Conservation (phyloP, 768 basidiomycete genomes). For the Boletus tomentosulus region DNA sequence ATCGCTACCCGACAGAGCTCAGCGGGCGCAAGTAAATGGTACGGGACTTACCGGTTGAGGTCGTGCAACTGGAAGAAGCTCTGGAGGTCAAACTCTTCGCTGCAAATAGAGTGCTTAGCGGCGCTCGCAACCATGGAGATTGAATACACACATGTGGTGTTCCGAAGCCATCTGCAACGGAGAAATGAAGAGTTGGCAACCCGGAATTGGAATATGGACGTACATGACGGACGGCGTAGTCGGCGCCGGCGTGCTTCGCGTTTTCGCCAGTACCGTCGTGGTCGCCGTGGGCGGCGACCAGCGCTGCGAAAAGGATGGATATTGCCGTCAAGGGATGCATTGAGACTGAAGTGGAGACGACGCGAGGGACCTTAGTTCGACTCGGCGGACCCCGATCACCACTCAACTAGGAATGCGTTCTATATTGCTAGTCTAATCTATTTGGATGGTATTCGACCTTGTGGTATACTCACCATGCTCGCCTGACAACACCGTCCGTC, state of each 20-base stretch:
- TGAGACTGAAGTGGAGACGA: slow-evolving; percentile 11
- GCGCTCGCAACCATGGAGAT: neutral
- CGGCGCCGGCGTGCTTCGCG: slow-evolving; percentile 41
- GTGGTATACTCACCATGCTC: slow-evolving; percentile 40
- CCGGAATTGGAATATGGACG: slow-evolving; percentile 31
- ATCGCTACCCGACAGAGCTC: slow-evolving; percentile 43
- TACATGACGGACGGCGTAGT: slow-evolving; percentile 92
- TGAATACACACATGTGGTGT: slow-evolving; percentile 68
- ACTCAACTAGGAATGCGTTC: neutral
- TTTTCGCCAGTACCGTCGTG: slow-evolving; percentile 56
- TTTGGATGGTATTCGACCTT: neutral
- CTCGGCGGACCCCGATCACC: slow-evolving; percentile 22
- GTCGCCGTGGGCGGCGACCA: slow-evolving; percentile 54
- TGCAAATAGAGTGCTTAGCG: slow-evolving; percentile 26
- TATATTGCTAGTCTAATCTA: neutral
- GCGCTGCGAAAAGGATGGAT: slow-evolving; percentile 32
- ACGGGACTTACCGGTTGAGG: slow-evolving; percentile 61
- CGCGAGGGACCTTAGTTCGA: neutral
- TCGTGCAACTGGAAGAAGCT: slow-evolving; percentile 98
- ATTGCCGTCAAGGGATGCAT: slow-evolving; percentile 50
- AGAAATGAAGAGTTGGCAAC: slow-evolving; percentile 9
- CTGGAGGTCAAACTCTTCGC: slow-evolving; percentile 75
- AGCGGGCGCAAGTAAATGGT: neutral
- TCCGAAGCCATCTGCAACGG: slow-evolving; percentile 77
- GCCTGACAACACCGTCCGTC: slow-evolving; percentile 61